Evolutionary conservation across 2,329 filamentous ascomycete species (phyloP).

Genomic region (Pyrenochaeta sp.): DNA sequence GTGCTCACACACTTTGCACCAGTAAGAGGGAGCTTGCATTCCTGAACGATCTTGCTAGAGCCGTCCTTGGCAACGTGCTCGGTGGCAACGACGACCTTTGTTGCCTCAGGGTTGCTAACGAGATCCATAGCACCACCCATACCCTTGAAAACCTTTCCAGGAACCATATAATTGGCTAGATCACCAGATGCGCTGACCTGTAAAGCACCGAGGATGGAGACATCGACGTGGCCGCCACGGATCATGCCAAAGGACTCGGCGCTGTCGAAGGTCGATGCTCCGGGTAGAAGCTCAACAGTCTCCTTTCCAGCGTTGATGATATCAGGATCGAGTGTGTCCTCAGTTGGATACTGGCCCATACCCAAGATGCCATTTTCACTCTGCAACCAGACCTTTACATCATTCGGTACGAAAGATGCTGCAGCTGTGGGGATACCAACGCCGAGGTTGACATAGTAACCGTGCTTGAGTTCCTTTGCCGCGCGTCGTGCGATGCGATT

Average conservation of each 20-base stretch:
- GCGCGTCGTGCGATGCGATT: constrained; percentile 84
- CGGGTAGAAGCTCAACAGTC: constrained; percentile 84
- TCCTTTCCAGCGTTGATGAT: constrained; percentile 95
- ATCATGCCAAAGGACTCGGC: constrained; percentile 96
- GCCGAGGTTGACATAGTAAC: constrained; percentile 92
- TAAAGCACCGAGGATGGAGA: constrained; percentile 90
- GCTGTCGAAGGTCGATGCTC: constrained; percentile 82
- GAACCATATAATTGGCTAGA: constrained; percentile 91
- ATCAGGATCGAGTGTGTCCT: constrained; percentile 82
- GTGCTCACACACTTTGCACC: constrained; percentile 48
- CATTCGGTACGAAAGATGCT: constrained; percentile 73
- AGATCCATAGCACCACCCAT: constrained; percentile 94
- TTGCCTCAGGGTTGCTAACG: constrained; percentile 80
- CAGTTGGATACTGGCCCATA: constrained; percentile 55
- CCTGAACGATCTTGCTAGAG: constrained; percentile 87
- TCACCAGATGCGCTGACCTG: constrained; percentile 83
- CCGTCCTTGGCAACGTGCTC: constrained; percentile 95
- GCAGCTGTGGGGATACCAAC: constrained; percentile 95
- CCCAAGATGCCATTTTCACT: constrained; percentile 61
- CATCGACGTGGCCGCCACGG: constrained; percentile 81
- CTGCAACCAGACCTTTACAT: constrained; percentile 68
- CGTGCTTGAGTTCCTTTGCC: constrained; percentile 92
- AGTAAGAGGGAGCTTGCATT: constrained; percentile 49
- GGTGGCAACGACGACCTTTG: constrained; percentile 92
- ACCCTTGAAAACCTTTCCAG: constrained; percentile 85